phyloP scores from a whole-genome alignment of 192 early-diverging fungal species.

The Piromyces finnis region DNA sequence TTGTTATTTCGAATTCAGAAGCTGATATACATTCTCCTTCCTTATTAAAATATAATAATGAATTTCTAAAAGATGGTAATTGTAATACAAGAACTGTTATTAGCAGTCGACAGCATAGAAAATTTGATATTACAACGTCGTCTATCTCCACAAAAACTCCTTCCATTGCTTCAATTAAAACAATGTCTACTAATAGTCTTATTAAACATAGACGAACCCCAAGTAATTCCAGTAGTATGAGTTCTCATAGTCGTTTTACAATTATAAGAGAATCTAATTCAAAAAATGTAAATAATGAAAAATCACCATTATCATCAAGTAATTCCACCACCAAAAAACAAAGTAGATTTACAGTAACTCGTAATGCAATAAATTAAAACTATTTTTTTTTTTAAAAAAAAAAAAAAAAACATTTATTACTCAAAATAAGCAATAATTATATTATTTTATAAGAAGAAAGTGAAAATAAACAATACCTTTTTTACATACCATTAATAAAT shows the following conservation, averaged over 20 bases:
- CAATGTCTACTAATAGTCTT: not conserved
- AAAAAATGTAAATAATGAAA: not conserved
- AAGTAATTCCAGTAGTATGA: not conserved
- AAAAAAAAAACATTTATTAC: no score
- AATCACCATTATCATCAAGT: not conserved
- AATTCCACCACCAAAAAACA: not conserved
- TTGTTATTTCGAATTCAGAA: not conserved
- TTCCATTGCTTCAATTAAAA: not conserved
- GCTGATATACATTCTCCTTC: not conserved
- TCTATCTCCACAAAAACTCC: not conserved
- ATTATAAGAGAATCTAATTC: not conserved
- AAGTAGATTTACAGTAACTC: not conserved
- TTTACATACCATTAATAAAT: no score
- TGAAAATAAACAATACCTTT: no score
- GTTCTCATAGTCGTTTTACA: not conserved
- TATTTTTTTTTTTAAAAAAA: no score
- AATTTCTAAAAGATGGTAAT: not conserved
- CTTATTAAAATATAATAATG: not conserved
- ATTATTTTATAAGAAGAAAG: not conserved
- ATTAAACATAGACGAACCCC: not conserved
- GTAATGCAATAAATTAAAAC: not conserved
- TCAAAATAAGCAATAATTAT: no score
- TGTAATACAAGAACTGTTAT: not conserved
- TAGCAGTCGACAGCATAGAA: not conserved
- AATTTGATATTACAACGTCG: not conserved